Conservation (phyloP, 345 rosid species). For the Lumnitzera littorea region DNA sequence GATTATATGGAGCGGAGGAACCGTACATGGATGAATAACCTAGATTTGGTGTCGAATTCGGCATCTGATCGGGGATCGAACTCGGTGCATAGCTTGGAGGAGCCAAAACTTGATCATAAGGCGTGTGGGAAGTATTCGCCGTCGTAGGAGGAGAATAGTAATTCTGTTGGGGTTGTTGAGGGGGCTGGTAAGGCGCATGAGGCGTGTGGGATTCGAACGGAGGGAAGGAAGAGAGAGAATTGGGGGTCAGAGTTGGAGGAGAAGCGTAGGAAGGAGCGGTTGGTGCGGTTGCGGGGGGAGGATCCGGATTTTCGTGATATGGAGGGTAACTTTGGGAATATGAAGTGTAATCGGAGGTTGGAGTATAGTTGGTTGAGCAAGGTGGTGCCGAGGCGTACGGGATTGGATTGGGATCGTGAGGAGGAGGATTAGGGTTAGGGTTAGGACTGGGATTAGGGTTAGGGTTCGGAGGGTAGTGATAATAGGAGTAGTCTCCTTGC, state of each 20-base stretch:
- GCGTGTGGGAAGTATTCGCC: constrained; percentile 1
- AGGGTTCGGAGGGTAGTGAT: constrained; percentile 46
- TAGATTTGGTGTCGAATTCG: constrained; percentile 20
- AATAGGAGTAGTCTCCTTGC: constrained; percentile 76
- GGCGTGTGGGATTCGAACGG: constrained; percentile 54
- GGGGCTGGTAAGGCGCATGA: constrained; percentile 45
- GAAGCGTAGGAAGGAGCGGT: constrained; percentile 62
- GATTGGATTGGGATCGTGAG: constrained; percentile 36
- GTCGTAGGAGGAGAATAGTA: constrained; percentile 17
- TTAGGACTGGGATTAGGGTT: constrained; percentile 37
- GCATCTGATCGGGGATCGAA: constrained; percentile 21
- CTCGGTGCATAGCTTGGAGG: constrained; percentile 7
- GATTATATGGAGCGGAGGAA: constrained; percentile 24
- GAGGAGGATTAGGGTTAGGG: constrained; percentile 23
- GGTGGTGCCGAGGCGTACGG: constrained; percentile 90
- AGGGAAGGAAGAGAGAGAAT: constrained; percentile 37
- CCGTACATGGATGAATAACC: constrained; percentile 44
- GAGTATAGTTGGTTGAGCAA: constrained; percentile 34
- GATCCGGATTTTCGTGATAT: constrained; percentile 49
- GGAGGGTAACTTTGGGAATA: constrained; percentile 44
- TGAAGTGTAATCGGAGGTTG: constrained; percentile 45
- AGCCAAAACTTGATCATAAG: neutral
- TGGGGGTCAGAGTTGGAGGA: constrained; percentile 20
- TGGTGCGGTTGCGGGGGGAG: constrained; percentile 30
- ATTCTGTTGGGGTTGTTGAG: constrained; percentile 41